Conservation (phyloP, 257 asterid species). For the Ophiorrhiza pumila region DNA sequence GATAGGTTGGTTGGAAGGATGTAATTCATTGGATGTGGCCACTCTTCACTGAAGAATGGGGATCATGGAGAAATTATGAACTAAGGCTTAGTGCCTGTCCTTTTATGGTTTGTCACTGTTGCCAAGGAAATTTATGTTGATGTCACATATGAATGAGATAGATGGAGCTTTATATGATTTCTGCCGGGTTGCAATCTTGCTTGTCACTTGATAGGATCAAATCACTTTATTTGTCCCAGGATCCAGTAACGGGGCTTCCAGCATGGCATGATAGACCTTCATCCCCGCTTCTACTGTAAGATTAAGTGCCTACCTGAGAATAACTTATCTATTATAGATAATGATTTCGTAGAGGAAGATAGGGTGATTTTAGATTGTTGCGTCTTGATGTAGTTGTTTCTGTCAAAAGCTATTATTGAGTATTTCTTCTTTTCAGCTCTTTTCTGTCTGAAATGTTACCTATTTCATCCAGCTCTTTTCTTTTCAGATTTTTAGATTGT, state of each 20-base stretch:
- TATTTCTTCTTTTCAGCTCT: background rate
- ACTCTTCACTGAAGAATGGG: conserved; percentile 88
- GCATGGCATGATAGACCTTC: conserved; percentile 81
- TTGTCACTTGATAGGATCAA: conserved; percentile 15
- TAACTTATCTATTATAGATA: conserved; percentile 9
- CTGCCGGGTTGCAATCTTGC: conserved; percentile 15
- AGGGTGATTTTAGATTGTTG: conserved; percentile 1
- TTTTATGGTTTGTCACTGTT: conserved; percentile 60
- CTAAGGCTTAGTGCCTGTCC: conserved; percentile 78
- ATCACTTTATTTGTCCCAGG: conserved; percentile 54
- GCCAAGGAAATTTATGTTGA: conserved; percentile 24
- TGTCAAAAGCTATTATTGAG: background rate
- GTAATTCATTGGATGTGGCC: conserved; percentile 99
- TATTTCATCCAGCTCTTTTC: too few species aligned
- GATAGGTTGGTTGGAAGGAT: conserved; percentile 88
- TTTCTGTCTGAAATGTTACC: background rate
- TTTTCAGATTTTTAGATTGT: too few species aligned
- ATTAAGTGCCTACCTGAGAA: conserved; percentile 16
- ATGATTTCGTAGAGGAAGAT: conserved; percentile 1
- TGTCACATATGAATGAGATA: conserved; percentile 16
- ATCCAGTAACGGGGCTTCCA: conserved; percentile 93
- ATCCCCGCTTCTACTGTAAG: conserved; percentile 84
- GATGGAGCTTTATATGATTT: conserved; percentile 7
- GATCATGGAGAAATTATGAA: conserved; percentile 81
- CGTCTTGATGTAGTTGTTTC: background rate